Evolutionary conservation across 2,329 filamentous ascomycete genomes (phyloP), one percentile per base, ranked within the genome.

Genomic region (Aspergillus sp.): DNA sequence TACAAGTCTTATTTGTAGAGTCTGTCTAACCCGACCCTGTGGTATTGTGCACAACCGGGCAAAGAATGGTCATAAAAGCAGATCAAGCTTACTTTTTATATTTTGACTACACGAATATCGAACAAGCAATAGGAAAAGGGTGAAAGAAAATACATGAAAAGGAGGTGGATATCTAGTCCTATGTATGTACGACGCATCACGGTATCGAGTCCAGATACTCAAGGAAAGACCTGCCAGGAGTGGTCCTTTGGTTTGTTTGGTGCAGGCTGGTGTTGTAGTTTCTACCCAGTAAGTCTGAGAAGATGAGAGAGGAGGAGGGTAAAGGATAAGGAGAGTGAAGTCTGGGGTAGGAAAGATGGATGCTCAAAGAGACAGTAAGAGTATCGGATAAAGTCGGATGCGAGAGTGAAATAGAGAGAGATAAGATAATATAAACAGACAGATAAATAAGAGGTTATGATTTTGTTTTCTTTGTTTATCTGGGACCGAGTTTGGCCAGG

Each of bases 401-500:
- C 9, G 4, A 16, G 29, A 32, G 32, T 20, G n/a, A n/a, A 26
- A 36, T 18, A 36, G n/a, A 32, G 26, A 36, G 26, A 31, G 18
- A 20, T 4, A 36, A 36, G 7, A 52, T 31, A 36, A 24, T n/a
- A 18, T 22, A 32, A 14, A 24, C 36, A 42, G 36, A 42, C 36
- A 42, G 36, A 42, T 42, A 42, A n/a, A 42, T n/a, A 42, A 36
- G 10, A 14, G 36, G 14, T 54, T 26, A 29, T 31, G 47, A 49
- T 24, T 42, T 42, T 16, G 36, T n/a, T 42, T 36, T 46, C 10
- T 14, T 29, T 51, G 61, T 64, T 74, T 84, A 95, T 85, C 94
- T 88, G 54, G 92, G 91, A 14, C 95, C 95, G 70, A 99, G 82
- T 84, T 98, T 99, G 81, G 96, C 91, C 73, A 99, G 79, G 61